A percentile compares a stretch with the other conserved stretches of the same genome.
phyloP scores from a whole-genome alignment of 1,139 yeast genomes.

The Meyerozyma sp. region DNA sequence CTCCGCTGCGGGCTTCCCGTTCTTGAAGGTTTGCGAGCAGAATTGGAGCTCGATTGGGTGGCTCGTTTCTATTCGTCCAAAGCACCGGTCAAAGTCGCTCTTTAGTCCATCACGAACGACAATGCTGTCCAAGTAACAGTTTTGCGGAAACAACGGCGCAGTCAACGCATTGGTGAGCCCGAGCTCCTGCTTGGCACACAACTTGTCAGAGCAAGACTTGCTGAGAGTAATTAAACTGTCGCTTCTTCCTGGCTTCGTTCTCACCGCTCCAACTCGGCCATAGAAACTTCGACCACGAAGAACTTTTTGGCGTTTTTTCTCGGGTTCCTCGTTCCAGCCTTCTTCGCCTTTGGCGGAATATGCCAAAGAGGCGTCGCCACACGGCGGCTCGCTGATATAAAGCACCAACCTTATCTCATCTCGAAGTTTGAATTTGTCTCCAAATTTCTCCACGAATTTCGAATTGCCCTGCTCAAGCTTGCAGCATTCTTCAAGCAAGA shows the following conservation, averaged over 20 bases:
- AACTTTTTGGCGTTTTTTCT: conserved; percentile 5
- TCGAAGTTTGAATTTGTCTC: conserved; percentile 21
- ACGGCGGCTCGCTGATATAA: conserved; percentile 78
- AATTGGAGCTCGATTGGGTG: background rate
- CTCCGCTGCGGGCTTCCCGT: background rate
- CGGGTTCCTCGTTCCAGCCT: conserved; percentile 6
- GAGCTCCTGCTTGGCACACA: conserved; percentile 56
- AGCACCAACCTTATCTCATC: conserved; percentile 43
- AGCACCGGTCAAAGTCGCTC: conserved; percentile 49
- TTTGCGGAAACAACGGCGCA: conserved; percentile 32
- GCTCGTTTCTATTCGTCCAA: conserved; percentile 26
- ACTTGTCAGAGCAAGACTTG: conserved; percentile 85
- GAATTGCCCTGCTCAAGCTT: conserved; percentile 5
- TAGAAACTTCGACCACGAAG: conserved; percentile 65
- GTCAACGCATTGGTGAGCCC: conserved; percentile 56
- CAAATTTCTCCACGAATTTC: conserved; percentile 3
- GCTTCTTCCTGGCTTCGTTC: conserved; percentile 88
- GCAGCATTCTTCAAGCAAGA: conserved; percentile 23
- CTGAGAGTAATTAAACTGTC: conserved; percentile 70
- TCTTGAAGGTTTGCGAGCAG: conserved; percentile 1
- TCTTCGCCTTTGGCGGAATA: conserved; percentile 8
- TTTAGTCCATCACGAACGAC: conserved; percentile 3
- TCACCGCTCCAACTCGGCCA: conserved; percentile 52
- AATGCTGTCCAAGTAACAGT: conserved; percentile 31
- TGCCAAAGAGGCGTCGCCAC: conserved; percentile 83